phyloP scores from a whole-genome alignment of 768 basidiomycete genomes.

The Tricholoma matsutake region DNA sequence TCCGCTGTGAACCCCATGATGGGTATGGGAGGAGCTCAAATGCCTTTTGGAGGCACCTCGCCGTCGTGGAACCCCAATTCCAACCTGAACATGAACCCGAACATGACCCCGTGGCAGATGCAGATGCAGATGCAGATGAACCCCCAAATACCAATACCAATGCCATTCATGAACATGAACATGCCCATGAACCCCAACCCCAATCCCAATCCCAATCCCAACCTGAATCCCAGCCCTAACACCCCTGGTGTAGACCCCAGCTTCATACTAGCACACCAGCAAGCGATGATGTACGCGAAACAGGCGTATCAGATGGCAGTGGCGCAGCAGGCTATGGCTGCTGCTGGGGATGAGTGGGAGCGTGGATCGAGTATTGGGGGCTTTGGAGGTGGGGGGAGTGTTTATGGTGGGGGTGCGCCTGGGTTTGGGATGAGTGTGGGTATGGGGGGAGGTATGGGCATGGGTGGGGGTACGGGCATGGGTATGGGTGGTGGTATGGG shows the following conservation, averaged over 20 bases:
- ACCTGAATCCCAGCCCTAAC: too few species aligned
- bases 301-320: slow-evolving; percentile 90
- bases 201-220: too few species aligned
- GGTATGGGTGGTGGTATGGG: slow-evolving; percentile 26
- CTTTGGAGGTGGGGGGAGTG: slow-evolving; percentile 40
- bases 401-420: slow-evolving; percentile 40
- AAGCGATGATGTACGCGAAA: slow-evolving; percentile 83
- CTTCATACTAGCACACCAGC: slow-evolving; percentile 76
- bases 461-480: slow-evolving; percentile 30
- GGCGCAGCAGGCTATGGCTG: slow-evolving; percentile 85
- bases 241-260: slow-evolving; percentile 45
- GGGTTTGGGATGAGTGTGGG: slow-evolving; percentile 34
- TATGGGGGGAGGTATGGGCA: slow-evolving; percentile 21
- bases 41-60: slow-evolving; percentile 13
- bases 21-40: slow-evolving; percentile 29
- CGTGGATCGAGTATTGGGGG: slow-evolving; percentile 57
- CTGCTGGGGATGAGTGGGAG: slow-evolving; percentile 92
- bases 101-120: slow-evolving; percentile 16
- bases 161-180: slow-evolving; percentile 38
- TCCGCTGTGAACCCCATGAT: slow-evolving; percentile 46
- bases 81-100: slow-evolving; percentile 24
- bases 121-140: slow-evolving; percentile 9
- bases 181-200: slow-evolving; percentile 21
- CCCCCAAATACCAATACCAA: slow-evolving; percentile 42
- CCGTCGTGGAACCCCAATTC: slow-evolving; percentile 21